Evolutionary conservation across 2,329 filamentous ascomycete genomes (phyloP).

Genomic region (Diplodia mutila): DNA sequence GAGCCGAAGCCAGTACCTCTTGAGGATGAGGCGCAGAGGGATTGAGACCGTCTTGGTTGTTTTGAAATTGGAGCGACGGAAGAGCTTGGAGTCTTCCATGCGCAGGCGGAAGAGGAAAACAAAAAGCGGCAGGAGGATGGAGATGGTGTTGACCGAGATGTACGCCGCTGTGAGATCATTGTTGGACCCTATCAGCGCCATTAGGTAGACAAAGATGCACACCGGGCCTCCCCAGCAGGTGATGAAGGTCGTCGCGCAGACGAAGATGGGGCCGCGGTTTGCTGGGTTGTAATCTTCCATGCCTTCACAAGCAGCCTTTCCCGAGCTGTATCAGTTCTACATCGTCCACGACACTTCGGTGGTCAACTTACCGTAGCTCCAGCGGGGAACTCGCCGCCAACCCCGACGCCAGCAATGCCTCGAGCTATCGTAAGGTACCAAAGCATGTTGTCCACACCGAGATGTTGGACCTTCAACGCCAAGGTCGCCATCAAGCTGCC

Average conservation of each 20-base stretch:
- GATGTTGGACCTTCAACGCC: conserved; percentile 39
- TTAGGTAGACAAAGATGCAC: conserved; percentile 40
- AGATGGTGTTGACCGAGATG: conserved; percentile 49
- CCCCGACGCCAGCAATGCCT: conserved; percentile 51
- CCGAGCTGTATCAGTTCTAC: conserved; percentile 57
- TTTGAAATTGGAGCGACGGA: conserved; percentile 11
- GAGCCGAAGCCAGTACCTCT: conserved; percentile 55
- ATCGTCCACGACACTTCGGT: conserved; percentile 27
- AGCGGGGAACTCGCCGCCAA: conserved; percentile 32
- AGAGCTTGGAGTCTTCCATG: conserved; percentile 56
- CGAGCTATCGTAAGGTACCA: conserved; percentile 51
- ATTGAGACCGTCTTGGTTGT: conserved; percentile 55
- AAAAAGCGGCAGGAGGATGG: conserved; percentile 51
- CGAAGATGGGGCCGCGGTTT: conserved; percentile 27
- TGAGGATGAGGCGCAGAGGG: conserved; percentile 50
- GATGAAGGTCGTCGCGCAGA: conserved; percentile 8
- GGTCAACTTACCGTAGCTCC: neutral
- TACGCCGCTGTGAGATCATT: conserved; percentile 47
- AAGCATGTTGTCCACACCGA: conserved; percentile 49
- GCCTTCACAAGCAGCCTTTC: conserved; percentile 42
- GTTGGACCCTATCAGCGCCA: conserved; percentile 40
- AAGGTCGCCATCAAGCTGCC: conserved; percentile 43
- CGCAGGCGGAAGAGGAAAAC: conserved; percentile 57
- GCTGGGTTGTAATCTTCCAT: conserved; percentile 55
- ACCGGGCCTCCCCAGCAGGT: conserved; percentile 15